Percentiles rank a stretch among this genome's conserved stretches.
These are phyloP conservation scores for Sporothrix brunneoviolacea DNA, from an alignment of 2,329 filamentous ascomycete genomes.

Conservation along the genomic window DNA sequence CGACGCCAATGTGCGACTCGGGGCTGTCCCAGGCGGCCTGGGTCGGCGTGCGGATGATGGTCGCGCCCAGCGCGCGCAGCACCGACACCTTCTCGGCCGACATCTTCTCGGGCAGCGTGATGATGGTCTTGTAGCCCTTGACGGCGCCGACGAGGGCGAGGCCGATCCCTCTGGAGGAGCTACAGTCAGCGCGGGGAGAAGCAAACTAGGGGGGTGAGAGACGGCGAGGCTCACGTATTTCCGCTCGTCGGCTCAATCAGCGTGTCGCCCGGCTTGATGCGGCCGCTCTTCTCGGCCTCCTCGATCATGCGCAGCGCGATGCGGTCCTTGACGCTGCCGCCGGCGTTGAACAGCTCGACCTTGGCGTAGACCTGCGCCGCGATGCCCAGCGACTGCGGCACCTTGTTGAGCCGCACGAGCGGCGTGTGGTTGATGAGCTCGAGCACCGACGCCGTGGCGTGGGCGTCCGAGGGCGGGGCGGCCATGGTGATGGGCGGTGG, in stretches of 20 bases:
- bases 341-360: conserved; percentile 88
- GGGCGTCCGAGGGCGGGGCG: conserved; percentile 1
- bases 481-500: conserved; percentile 2
- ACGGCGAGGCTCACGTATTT: too few species aligned
- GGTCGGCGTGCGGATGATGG: conserved; percentile 95
- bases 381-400: conserved; percentile 85
- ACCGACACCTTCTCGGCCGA: conserved; percentile 96
- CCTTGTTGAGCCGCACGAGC: conserved; percentile 87
- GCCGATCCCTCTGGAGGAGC: too few species aligned
- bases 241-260: conserved; percentile 97
- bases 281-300: conserved; percentile 81
- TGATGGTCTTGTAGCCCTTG: conserved; percentile 98
- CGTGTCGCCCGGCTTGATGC: conserved; percentile 95
- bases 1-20: conserved; percentile 95
- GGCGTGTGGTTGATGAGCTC: conserved; percentile 94
- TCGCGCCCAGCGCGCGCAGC: conserved; percentile 84
- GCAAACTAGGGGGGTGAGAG: too few species aligned
- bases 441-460: conserved; percentile 14
- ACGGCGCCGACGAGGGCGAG: conserved; percentile 89
- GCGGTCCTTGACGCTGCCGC: conserved; percentile 87
- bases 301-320: conserved; percentile 98
- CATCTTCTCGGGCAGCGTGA: conserved; percentile 99
- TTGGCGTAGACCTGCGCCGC: conserved; percentile 87
- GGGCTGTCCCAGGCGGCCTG: conserved; percentile 91
- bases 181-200: too few species aligned